Evolutionary conservation across 768 basidiomycete genomes (phyloP).

Genomic region (Tricholoma hemisulphureum): DNA sequence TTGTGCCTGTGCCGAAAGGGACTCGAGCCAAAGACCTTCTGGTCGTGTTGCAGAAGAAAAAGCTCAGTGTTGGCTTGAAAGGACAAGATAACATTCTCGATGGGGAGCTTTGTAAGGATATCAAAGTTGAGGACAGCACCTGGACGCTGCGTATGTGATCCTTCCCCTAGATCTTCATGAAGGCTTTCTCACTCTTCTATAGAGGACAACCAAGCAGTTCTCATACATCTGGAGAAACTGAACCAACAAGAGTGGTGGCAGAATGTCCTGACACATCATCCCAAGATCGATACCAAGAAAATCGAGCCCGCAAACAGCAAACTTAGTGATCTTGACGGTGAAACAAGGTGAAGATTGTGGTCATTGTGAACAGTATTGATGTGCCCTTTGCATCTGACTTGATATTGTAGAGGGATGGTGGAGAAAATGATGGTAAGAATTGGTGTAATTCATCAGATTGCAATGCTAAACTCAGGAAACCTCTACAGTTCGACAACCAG

Average conservation of each 20-base stretch:
- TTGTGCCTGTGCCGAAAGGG: constrained; percentile 82
- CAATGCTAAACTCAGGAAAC: constrained; percentile 1
- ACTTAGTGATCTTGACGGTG: constrained; percentile 92
- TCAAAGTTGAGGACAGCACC: constrained; percentile 95
- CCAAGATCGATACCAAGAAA: constrained; percentile 95
- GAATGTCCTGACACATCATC: constrained; percentile 91
- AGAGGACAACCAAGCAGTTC: constrained; percentile 78
- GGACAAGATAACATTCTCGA: constrained; percentile 79
- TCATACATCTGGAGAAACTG: constrained; percentile 82
- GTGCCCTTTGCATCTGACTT: background rate
- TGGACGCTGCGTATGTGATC: constrained; percentile 82
- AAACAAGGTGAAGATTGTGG: constrained; percentile 64
- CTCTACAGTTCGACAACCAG: constrained; percentile 68
- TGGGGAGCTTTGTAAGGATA: constrained; percentile 91
- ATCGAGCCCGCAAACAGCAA: constrained; percentile 96
- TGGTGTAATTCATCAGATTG: background rate
- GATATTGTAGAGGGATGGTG: constrained; percentile 77
- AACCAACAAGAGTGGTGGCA: constrained; percentile 97
- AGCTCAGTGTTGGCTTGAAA: constrained; percentile 81
- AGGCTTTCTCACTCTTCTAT: background rate
- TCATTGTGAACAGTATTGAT: background rate
- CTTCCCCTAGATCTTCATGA: background rate
- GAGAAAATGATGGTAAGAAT: constrained; percentile 98
- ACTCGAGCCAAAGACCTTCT: constrained; percentile 76
- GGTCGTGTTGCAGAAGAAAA: constrained; percentile 78